These are phyloP conservation scores for Chlamydomonas sphaeroides DNA, from an alignment of 139 green algal genomes.

Conservation along the genomic window DNA sequence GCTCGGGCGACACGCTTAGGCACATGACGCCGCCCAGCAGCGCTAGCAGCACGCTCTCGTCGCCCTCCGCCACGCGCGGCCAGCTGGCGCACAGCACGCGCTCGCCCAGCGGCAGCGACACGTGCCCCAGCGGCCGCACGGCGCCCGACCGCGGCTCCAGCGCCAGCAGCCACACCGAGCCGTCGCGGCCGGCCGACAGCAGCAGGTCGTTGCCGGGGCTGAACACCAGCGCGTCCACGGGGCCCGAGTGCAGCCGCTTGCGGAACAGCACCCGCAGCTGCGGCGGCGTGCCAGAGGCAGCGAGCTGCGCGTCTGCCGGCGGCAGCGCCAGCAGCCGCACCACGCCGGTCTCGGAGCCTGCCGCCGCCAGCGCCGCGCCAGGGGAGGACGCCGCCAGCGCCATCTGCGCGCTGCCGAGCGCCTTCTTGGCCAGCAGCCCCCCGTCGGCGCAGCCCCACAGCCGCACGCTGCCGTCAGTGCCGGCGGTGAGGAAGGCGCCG, in stretches of 20 bases:
- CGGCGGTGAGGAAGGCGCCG: conserved; percentile 45
- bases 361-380: conserved; percentile 31
- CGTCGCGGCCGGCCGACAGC: conserved; percentile 36
- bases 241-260: conserved; percentile 32
- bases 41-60: conserved; percentile 39
- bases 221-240: conserved; percentile 33
- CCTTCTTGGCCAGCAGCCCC: conserved; percentile 21
- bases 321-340: conserved; percentile 47
- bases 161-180: conserved; percentile 38
- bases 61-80: conserved; percentile 28
- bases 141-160: conserved; percentile 4
- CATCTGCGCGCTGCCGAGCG: conserved; percentile 31
- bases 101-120: conserved; percentile 6
- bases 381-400: conserved; percentile 1
- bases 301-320: too few relatives aligned
- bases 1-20: conserved; percentile 15
- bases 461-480: conserved; percentile 55
- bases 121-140: conserved; percentile 26
- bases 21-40: conserved; percentile 42
- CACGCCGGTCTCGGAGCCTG: conserved; percentile 61
- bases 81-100: conserved; percentile 34
- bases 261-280: conserved; percentile 32
- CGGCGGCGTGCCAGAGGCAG: background rate
- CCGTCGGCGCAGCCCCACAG: conserved; percentile 43
- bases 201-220: conserved; percentile 43